phyloP scores from a whole-genome alignment of 345 rosid genomes.

The Populus deltoides region DNA sequence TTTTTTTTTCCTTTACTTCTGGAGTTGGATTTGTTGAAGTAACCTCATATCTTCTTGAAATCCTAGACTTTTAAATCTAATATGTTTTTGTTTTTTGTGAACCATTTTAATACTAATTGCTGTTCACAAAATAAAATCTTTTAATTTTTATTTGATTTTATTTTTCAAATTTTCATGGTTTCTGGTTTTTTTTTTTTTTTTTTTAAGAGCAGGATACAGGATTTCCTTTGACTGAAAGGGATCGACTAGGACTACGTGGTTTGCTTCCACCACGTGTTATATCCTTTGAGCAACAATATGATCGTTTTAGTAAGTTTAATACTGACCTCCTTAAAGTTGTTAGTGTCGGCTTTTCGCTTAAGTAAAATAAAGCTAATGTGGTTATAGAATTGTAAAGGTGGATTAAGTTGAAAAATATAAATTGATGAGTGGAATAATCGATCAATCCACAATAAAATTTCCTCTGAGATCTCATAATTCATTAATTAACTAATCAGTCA shows the following conservation, averaged over 20 bases:
- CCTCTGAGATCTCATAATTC: not conserved
- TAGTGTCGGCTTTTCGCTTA: not conserved
- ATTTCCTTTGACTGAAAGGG: conserved; percentile 91
- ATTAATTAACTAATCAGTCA: not conserved
- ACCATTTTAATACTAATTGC: not conserved
- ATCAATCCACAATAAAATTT: not conserved
- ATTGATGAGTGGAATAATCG: not conserved
- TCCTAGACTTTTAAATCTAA: not conserved
- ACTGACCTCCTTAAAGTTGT: not conserved
- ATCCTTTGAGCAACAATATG: conserved; percentile 85
- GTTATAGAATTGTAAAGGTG: not conserved
- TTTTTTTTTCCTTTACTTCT: not conserved
- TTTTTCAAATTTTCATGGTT: not conserved
- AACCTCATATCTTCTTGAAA: not conserved
- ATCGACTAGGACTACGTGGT: conserved; percentile 88
- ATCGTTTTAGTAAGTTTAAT: conserved; percentile 79
- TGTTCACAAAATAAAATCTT: not conserved
- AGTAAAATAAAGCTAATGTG: not conserved
- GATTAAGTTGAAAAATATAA: not conserved
- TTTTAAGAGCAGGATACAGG: conserved; percentile 71
- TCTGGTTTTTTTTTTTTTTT: not conserved
- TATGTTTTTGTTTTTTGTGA: not conserved
- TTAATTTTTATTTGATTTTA: not conserved
- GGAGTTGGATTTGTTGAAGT: not conserved
- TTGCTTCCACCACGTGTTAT: conserved; percentile 96